These are phyloP conservation scores for Paecilomyces sp. DNA, from an alignment of 2,329 filamentous ascomycete genomes.

Conservation along the genomic window DNA sequence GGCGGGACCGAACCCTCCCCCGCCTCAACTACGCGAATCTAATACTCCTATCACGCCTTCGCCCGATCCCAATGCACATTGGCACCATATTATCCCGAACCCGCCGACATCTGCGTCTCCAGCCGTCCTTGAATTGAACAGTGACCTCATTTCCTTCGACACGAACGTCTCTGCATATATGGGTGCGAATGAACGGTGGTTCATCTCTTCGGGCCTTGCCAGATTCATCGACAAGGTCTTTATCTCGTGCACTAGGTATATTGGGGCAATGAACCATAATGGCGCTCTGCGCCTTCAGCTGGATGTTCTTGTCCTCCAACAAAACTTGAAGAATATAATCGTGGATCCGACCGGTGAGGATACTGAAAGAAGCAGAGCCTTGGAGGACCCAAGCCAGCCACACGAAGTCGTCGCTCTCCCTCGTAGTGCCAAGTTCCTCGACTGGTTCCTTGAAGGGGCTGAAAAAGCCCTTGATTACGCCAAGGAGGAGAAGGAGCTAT, in stretches of 20 bases:
- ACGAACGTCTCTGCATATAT: conserved; percentile 70
- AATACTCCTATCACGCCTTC: conserved; percentile 39
- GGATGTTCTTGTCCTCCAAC: conserved; percentile 90
- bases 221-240: conserved; percentile 73
- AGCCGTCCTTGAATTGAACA: conserved; percentile 73
- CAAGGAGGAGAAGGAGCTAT: conserved; percentile 36
- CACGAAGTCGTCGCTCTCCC: conserved; percentile 35
- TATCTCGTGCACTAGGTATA: conserved; percentile 61
- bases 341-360: conserved; percentile 19
- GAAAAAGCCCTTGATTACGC: conserved; percentile 39
- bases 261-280: conserved; percentile 74
- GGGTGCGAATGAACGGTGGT: conserved; percentile 61
- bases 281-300: conserved; percentile 85
- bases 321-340: conserved; percentile 89
- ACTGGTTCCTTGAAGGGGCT: conserved; percentile 42
- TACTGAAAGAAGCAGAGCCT: background rate
- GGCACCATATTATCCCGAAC: conserved; percentile 36
- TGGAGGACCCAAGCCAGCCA: conserved; percentile 5
- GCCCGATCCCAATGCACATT: conserved; percentile 66
- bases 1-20: conserved; percentile 47
- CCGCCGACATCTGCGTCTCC: conserved; percentile 45
- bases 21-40: conserved; percentile 22
- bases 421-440: conserved; percentile 38
- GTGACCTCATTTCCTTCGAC: conserved; percentile 78
- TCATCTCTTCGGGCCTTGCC: conserved; percentile 70